phyloP scores from a whole-genome alignment of 768 basidiomycete species.

The Lactarius quietus region DNA sequence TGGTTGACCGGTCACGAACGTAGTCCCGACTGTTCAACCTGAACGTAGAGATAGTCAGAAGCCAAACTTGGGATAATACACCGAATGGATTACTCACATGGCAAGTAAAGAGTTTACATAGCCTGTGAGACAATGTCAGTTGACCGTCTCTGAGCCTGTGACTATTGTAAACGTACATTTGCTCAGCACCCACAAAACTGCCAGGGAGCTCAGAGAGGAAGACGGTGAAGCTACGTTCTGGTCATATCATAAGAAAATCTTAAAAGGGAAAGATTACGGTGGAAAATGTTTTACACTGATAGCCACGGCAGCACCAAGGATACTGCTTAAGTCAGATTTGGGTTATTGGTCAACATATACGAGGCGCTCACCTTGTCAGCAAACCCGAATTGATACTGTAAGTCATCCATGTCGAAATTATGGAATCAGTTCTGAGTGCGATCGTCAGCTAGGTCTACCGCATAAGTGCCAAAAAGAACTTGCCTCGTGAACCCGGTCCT shows the following conservation, averaged over 20 bases:
- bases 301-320: constrained; percentile 24
- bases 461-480: constrained; percentile 11
- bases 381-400: constrained; percentile 31
- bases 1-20: not conserved
- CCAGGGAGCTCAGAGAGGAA: constrained; percentile 46
- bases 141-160: not conserved
- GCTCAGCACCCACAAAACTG: constrained; percentile 49
- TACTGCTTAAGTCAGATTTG: constrained; percentile 12
- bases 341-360: not conserved
- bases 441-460: not conserved
- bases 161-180: constrained; percentile 40
- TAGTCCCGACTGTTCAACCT: constrained; percentile 16
- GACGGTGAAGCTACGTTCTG: constrained; percentile 37
- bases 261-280: not conserved
- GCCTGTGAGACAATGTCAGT: constrained; percentile 33
- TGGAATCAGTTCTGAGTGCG: constrained; percentile 29
- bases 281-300: constrained; percentile 19
- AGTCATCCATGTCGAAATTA: constrained; percentile 29
- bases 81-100: constrained; percentile 35
- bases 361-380: constrained; percentile 27
- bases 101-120: constrained; percentile 53
- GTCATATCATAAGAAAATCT: not conserved
- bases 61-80: not conserved
- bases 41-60: not conserved
- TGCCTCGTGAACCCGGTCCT: constrained; percentile 46